Base-by-base conservation (phyloP, 2,329 filamentous ascomycete species). In the Monilinia aucupariae region DNA sequence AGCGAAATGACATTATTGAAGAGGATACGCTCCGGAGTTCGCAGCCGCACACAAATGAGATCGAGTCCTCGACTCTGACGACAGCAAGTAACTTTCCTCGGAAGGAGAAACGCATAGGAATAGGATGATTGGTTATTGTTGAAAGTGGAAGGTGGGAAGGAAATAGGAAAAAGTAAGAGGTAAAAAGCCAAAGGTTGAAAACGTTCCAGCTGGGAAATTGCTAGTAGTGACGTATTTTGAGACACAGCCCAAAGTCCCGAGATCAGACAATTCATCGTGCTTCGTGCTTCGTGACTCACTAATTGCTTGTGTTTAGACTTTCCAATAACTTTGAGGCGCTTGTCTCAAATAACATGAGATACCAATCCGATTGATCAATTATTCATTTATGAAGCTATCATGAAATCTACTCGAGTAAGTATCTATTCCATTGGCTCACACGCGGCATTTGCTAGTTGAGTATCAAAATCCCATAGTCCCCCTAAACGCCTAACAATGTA, bases 401-500 rank as follows among this genome's bases (percentile, higher is more conserved):
- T 34, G 30, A 51, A 32, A 59, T 59, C 43, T n/a, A n/a, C n/a
- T n/a, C n/a, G n/a, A n/a, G n/a, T 59, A 50, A n/a, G 22, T 49
- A 59, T 51, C 47, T 59, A 59, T 22, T 34, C 30, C 41, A 25
- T 51, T 25, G 41, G n/a, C 8, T 34, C 34, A 13, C 54, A 41
- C 32, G 25, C 27, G 50, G 37, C 52, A 50, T 50, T 58, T 62
- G 45, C 52, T 50, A 22, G 34, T 58, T 58, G 43, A 39, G 34
- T 37, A 62, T 62, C 59, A 39, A 61, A 55, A 58, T 49, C 52
- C 60, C 30, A 34, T 39, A 30, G n/a, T n/a, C 7, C 25, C 39
- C 52, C 22, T 32, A 8, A 62, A 64, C 67, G 66, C 68, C 67
- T 59, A 56, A 37, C 64, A 63, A 67, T 67, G 62, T 60, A 66